Evolutionary conservation across 2,329 filamentous ascomycete species (phyloP).

Genomic region (Chaetomium sp.): DNA sequence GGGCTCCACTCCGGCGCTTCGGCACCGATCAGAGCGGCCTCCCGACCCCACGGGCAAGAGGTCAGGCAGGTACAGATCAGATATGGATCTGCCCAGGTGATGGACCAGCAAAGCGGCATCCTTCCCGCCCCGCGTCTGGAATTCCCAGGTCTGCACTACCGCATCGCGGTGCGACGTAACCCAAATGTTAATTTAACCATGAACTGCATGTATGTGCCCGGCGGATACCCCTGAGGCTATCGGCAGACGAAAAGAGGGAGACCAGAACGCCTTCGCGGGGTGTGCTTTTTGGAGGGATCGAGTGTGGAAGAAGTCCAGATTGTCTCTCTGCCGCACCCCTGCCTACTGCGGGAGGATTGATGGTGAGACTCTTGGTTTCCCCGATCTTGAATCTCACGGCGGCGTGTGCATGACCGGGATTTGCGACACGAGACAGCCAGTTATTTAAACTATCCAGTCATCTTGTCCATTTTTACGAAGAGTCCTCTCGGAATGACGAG

Average conservation of each 20-base stretch:
- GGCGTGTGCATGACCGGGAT: slow-evolving; percentile 14
- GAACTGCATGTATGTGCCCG: not conserved
- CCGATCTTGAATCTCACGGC: slow-evolving; percentile 14
- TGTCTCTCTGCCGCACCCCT: slow-evolving; percentile 12
- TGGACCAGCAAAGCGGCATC: not conserved
- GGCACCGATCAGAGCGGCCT: not conserved
- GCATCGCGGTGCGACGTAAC: not conserved
- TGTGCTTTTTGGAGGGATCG: not conserved
- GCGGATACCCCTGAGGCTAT: not conserved
- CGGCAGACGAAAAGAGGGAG: not conserved
- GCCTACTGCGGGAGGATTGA: slow-evolving; percentile 4
- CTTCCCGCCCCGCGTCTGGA: slow-evolving; percentile 13
- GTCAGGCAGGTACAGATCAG: too few relatives aligned
- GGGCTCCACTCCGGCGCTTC: slow-evolving; percentile 7
- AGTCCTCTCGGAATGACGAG: too few relatives aligned
- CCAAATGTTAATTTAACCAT: not conserved
- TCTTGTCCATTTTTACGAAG: not conserved
- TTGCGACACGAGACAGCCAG: slow-evolving; percentile 7
- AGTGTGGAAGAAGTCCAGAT: not conserved
- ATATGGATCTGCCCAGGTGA: too few relatives aligned
- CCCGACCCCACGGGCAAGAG: too few relatives aligned
- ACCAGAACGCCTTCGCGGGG: not conserved
- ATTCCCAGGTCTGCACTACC: not conserved
- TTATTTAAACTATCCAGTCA: too few relatives aligned
- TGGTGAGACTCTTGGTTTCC: slow-evolving; percentile 11